Evolutionary conservation across 495 filamentous ascomycete genomes (phyloP).

Genomic region (Monascus purpureus): DNA sequence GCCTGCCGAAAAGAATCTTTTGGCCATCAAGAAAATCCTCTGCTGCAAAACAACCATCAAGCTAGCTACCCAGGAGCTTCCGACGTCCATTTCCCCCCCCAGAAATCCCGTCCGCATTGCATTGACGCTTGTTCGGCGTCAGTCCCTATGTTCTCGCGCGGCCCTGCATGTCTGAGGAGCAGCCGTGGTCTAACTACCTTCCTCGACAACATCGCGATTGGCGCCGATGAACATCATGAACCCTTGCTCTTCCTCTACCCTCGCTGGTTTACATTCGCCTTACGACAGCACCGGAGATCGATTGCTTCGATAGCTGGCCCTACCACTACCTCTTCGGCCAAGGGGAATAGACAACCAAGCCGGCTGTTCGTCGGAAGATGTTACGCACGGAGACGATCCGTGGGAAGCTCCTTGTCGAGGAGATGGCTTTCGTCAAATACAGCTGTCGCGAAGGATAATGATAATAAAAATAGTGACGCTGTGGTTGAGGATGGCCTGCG

Average conservation of each 20-base stretch:
- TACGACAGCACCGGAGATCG: constrained; percentile 10
- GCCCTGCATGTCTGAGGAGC: constrained; percentile 25
- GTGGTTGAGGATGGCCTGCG: not conserved
- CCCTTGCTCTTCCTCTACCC: constrained; percentile 35
- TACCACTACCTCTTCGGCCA: not conserved
- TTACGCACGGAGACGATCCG: not conserved
- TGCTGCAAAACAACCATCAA: too few species aligned
- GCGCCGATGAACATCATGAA: constrained; percentile 27
- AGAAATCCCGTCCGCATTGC: constrained; percentile 5
- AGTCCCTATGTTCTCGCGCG: constrained; percentile 26
- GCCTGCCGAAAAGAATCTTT: not conserved
- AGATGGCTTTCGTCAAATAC: constrained; percentile 15
- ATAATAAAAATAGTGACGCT: not conserved
- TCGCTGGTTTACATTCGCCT: constrained; percentile 20
- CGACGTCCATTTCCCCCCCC: constrained; percentile 3
- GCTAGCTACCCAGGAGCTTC: too few species aligned
- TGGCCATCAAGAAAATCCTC: constrained; percentile 2
- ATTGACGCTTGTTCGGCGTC: constrained; percentile 8
- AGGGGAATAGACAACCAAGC: not conserved
- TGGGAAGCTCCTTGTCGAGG: constrained; percentile 4
- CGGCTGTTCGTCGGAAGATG: not conserved
- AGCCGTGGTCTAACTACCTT: constrained; percentile 21
- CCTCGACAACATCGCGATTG: constrained; percentile 23
- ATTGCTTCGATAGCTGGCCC: constrained; percentile 8
- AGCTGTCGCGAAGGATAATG: not conserved